Evolutionary conservation across 208 protist species (phyloP).

Genomic region (Leishmania braziliensis): DNA sequence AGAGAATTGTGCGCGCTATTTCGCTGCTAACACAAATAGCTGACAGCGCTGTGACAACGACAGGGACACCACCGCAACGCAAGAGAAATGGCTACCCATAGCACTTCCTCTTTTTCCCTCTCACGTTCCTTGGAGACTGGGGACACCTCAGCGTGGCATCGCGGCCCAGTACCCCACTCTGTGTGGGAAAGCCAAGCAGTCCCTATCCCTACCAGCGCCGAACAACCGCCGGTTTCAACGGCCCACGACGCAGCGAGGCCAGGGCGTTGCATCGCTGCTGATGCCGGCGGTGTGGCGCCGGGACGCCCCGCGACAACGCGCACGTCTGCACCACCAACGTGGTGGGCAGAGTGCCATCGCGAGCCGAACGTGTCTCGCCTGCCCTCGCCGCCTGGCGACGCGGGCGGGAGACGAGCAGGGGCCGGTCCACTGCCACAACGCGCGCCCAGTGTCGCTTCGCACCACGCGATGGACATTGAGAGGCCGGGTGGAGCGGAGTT

Average conservation of each 20-base stretch:
- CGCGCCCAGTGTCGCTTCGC: neutral
- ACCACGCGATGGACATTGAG: neutral
- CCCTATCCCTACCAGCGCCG: neutral
- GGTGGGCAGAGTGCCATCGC: too few relatives aligned
- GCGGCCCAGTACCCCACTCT: too few relatives aligned
- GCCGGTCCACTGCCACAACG: too few relatives aligned
- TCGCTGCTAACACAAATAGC: neutral
- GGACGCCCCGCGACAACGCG: too few relatives aligned
- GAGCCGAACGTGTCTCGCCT: too few relatives aligned
- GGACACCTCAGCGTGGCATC: too few relatives aligned
- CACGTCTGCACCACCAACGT: too few relatives aligned
- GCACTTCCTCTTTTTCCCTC: neutral
- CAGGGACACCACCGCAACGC: neutral
- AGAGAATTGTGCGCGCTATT: neutral
- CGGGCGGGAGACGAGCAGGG: neutral
- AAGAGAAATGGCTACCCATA: neutral
- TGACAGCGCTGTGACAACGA: neutral
- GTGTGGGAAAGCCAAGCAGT: too few relatives aligned
- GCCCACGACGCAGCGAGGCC: neutral
- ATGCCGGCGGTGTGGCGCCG: too few relatives aligned
- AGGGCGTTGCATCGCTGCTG: neutral
- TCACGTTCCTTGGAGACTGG: too few relatives aligned
- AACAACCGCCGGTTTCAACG: neutral
- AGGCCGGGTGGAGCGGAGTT: neutral
- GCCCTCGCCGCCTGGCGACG: too few relatives aligned